Evolutionary conservation across 2,329 filamentous ascomycete genomes (phyloP).

Genomic region (Trichoderma sp.): DNA sequence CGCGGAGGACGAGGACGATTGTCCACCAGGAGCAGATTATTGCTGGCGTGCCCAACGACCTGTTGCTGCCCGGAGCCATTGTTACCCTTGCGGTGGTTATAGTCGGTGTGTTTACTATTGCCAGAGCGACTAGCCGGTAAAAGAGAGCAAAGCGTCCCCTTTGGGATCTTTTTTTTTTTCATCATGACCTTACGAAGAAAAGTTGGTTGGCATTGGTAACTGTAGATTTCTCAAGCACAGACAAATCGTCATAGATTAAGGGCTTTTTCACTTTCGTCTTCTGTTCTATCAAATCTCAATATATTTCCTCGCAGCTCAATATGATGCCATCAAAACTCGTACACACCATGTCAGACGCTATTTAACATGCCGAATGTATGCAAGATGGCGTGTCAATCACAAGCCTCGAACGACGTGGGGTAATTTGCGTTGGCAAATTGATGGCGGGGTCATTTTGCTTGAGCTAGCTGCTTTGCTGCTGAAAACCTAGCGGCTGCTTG

Average conservation of each 20-base stretch:
- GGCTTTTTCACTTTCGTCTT: neutral
- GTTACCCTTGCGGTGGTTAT: slow-evolving; percentile 94
- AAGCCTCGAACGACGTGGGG: neutral
- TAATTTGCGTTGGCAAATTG: neutral
- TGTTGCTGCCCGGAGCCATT: slow-evolving; percentile 89
- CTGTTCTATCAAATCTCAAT: neutral
- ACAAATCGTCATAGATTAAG: slow-evolving; percentile 19
- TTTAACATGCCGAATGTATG: neutral
- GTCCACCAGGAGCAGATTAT: slow-evolving; percentile 72
- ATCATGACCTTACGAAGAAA: slow-evolving; percentile 39
- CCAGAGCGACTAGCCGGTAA: slow-evolving; percentile 60
- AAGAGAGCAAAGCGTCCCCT: slow-evolving; percentile 19
- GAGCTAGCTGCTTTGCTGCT: neutral
- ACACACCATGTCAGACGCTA: neutral
- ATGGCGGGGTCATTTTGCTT: neutral
- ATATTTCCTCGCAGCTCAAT: neutral
- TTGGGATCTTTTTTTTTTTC: slow-evolving; percentile 16
- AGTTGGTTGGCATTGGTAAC: slow-evolving; percentile 18
- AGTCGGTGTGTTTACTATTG: slow-evolving; percentile 85
- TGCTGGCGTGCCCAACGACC: slow-evolving; percentile 86
- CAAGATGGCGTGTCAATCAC: neutral
- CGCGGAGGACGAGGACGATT: slow-evolving; percentile 38
- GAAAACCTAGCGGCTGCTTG: neutral
- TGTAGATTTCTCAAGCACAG: slow-evolving; percentile 19
- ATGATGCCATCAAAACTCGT: neutral